Percentiles rank a stretch among this genome's conserved stretches.
phyloP scores from a whole-genome alignment of 2,329 filamentous ascomycete species.

The Juglanconis juglandina region DNA sequence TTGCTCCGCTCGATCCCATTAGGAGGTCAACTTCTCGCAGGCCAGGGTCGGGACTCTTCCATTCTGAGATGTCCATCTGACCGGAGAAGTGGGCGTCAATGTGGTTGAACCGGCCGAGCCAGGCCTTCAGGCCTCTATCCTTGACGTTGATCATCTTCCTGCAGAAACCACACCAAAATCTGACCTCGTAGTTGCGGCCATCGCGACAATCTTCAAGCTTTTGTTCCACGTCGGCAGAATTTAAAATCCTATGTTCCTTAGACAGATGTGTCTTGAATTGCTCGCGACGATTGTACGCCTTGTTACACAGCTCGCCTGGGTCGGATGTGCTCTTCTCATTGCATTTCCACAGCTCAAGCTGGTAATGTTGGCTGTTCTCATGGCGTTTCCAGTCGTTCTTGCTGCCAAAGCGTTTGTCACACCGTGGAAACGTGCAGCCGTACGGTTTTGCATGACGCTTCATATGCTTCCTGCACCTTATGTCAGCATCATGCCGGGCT shows the following conservation, averaged over 20 bases:
- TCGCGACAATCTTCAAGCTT: conserved; percentile 55
- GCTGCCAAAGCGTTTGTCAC: conserved; percentile 75
- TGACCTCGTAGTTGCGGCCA: conserved; percentile 59
- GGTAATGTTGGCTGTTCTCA: conserved; percentile 74
- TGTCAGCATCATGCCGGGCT: conserved; percentile 21
- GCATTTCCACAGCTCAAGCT: conserved; percentile 71
- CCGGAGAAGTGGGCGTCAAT: conserved; percentile 71
- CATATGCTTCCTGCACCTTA: conserved; percentile 66
- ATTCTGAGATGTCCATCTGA: conserved; percentile 50
- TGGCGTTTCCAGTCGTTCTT: conserved; percentile 95
- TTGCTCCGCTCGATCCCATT: conserved; percentile 3
- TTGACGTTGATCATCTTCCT: conserved; percentile 49
- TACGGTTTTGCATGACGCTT: conserved; percentile 81
- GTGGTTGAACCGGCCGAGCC: conserved; percentile 59
- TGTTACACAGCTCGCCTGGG: conserved; percentile 45
- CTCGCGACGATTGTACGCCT: conserved; percentile 55
- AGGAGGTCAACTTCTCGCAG: conserved; percentile 8
- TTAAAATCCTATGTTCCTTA: conserved; percentile 41
- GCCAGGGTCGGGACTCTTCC: conserved; percentile 42
- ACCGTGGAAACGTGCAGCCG: conserved; percentile 70
- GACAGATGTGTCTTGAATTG: conserved; percentile 61
- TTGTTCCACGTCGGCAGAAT: conserved; percentile 32
- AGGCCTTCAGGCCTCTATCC: conserved; percentile 47
- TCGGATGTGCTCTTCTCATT: conserved; percentile 30
- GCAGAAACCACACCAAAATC: conserved; percentile 91